phyloP scores from a whole-genome alignment of 2,329 filamentous ascomycete species.

The Colletotrichum cereale region DNA sequence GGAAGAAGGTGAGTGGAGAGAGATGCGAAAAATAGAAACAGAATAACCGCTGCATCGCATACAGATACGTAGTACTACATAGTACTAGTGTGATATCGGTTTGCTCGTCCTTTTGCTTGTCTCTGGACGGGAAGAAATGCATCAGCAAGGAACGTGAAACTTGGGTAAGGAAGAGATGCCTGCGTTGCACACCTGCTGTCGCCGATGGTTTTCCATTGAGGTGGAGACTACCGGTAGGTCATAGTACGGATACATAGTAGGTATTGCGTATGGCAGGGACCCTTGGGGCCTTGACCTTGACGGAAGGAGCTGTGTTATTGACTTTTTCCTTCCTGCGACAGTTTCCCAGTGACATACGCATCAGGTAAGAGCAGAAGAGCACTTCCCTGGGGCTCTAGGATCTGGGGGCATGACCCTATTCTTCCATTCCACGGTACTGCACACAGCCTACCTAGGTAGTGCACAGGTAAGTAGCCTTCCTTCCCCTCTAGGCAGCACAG shows the following conservation, averaged over 20 bases:
- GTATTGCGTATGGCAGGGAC: background rate
- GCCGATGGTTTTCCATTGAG: conserved; percentile 7
- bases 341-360: background rate
- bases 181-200: conserved; percentile 9
- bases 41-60: background rate
- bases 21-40: conserved; percentile 34
- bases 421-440: background rate
- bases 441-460: background rate
- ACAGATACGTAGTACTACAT: no score
- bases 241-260: no score
- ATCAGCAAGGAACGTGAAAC: conserved; percentile 36
- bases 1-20: conserved; percentile 21
- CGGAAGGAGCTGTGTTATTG: background rate
- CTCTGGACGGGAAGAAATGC: conserved; percentile 30
- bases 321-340: background rate
- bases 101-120: background rate
- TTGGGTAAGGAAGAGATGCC: conserved; percentile 23
- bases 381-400: background rate
- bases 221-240: no score
- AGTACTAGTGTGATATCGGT: background rate
- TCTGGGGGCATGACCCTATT: background rate
- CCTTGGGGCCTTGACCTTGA: background rate
- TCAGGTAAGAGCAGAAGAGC: background rate
- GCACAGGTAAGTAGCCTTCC: no score
- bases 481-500: background rate